These are phyloP conservation scores for Globisporangium paddicum DNA, from an alignment of 352 stramenopile species.

Conservation along the genomic window DNA sequence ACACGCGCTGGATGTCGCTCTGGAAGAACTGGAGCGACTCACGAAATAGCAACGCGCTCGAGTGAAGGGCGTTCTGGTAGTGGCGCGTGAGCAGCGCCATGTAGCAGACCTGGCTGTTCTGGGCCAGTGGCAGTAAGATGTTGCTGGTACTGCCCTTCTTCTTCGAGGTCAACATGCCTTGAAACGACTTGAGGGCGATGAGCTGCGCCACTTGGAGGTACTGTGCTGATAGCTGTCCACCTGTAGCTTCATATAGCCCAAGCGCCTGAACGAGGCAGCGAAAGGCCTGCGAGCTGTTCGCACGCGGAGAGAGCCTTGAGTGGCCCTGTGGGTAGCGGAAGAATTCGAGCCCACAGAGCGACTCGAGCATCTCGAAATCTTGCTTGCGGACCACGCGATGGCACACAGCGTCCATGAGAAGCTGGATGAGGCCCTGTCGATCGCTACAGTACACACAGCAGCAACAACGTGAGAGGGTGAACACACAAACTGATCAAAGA, in stretches of 20 bases:
- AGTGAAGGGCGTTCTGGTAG: conserved; percentile 36
- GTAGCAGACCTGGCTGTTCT: conserved; percentile 32
- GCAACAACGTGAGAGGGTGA: background rate
- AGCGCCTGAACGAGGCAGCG: conserved; percentile 51
- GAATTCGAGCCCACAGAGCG: conserved; percentile 42
- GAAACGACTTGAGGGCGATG: conserved; percentile 58
- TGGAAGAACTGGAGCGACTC: conserved; percentile 66
- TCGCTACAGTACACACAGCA: conserved; percentile 22
- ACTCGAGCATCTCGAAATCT: conserved; percentile 51
- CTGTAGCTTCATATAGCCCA: background rate
- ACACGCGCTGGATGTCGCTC: conserved; percentile 41
- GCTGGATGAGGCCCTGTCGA: conserved; percentile 35
- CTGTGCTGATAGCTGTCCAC: background rate
- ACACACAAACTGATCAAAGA: background rate
- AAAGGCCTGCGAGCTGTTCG: conserved; percentile 37
- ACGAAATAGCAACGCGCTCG: conserved; percentile 29
- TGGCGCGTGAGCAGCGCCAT: conserved; percentile 49
- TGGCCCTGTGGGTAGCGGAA: conserved; percentile 26
- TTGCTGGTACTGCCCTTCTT: conserved; percentile 20
- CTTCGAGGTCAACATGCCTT: conserved; percentile 42
- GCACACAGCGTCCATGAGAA: conserved; percentile 35
- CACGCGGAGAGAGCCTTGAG: conserved; percentile 31
- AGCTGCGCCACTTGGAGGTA: conserved; percentile 49
- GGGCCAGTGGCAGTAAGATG: background rate
- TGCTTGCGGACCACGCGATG: conserved; percentile 29